Evolutionary conservation across 495 filamentous ascomycete genomes (phyloP).

Genomic region (Amorphotheca resinae): DNA sequence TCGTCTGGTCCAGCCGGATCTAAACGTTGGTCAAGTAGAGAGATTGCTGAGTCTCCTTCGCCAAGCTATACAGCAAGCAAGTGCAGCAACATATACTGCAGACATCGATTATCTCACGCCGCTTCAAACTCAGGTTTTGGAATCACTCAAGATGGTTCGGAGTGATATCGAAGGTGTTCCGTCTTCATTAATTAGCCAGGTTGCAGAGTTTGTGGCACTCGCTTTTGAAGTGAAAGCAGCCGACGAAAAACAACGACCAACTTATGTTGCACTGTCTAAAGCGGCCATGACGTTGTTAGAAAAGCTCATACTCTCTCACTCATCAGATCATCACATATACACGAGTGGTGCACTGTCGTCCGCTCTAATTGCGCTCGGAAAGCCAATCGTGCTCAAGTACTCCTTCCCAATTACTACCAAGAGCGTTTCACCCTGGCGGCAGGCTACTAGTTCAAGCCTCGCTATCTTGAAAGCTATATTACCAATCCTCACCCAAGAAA

Average conservation of each 20-base stretch:
- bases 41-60: conserved; percentile 50
- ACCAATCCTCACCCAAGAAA: conserved; percentile 43
- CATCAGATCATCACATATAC: conserved; percentile 52
- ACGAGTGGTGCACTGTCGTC: conserved; percentile 44
- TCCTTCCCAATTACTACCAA: conserved; percentile 41
- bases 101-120: conserved; percentile 77
- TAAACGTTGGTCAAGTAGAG: conserved; percentile 47
- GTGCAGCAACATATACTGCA: conserved; percentile 61
- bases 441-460: conserved; percentile 57
- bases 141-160: conserved; percentile 58
- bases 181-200: conserved; percentile 50
- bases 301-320: conserved; percentile 48
- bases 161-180: conserved; percentile 55
- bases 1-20: conserved; percentile 53
- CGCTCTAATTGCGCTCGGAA: conserved; percentile 49
- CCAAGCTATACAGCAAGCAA: conserved; percentile 42
- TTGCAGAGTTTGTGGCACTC: conserved; percentile 57
- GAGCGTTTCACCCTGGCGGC: conserved; percentile 61
- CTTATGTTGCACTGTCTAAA: conserved; percentile 79
- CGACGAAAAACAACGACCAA: conserved; percentile 34
- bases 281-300: conserved; percentile 57
- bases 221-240: conserved; percentile 36
- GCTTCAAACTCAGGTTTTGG: conserved; percentile 62
- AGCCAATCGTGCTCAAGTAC: conserved; percentile 66
- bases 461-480: conserved; percentile 56